These are phyloP conservation scores for Trichosporon ovoides DNA, from an alignment of 1,284 basidiomycete species.

Conservation along the genomic window DNA sequence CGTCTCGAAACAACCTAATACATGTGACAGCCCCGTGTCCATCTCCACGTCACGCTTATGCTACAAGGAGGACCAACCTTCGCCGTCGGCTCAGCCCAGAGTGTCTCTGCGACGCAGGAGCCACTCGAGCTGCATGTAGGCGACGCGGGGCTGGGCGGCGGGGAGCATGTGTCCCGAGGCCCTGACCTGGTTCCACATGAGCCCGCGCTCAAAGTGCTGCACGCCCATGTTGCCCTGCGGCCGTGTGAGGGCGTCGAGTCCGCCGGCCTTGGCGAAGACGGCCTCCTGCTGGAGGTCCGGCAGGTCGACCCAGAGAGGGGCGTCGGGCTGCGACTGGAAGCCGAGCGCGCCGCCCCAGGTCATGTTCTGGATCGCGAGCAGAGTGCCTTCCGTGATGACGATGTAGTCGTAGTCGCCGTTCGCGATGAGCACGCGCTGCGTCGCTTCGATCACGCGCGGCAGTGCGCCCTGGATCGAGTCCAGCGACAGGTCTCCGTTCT, in stretches of 20 bases:
- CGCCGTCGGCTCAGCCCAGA: background rate
- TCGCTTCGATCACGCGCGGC: slow-evolving; percentile 55
- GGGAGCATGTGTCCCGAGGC: slow-evolving; percentile 25
- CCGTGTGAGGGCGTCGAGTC: background rate
- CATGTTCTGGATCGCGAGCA: slow-evolving; percentile 39
- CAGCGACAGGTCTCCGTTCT: slow-evolving; percentile 54
- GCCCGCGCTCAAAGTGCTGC: slow-evolving; percentile 25
- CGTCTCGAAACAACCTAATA: too few relatives aligned
- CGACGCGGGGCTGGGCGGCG: slow-evolving; percentile 18
- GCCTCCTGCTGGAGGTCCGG: background rate
- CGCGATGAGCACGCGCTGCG: slow-evolving; percentile 60
- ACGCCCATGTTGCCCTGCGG: slow-evolving; percentile 24
- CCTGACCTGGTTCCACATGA: slow-evolving; percentile 25
- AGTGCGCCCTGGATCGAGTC: slow-evolving; percentile 50
- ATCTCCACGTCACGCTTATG: too few relatives aligned
- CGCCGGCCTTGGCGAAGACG: background rate
- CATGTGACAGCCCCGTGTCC: too few relatives aligned
- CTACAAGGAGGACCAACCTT: too few relatives aligned
- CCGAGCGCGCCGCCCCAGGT: slow-evolving; percentile 34
- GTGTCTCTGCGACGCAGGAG: slow-evolving; percentile 21
- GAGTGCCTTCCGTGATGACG: slow-evolving; percentile 18
- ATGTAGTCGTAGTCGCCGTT: slow-evolving; percentile 53
- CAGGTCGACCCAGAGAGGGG: slow-evolving; percentile 11
- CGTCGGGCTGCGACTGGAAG: slow-evolving; percentile 21
- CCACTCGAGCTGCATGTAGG: slow-evolving; percentile 24